Evolutionary conservation across 164 flowering plant genomes (phyloP).

Genomic region (Kingdonia uniflora): DNA sequence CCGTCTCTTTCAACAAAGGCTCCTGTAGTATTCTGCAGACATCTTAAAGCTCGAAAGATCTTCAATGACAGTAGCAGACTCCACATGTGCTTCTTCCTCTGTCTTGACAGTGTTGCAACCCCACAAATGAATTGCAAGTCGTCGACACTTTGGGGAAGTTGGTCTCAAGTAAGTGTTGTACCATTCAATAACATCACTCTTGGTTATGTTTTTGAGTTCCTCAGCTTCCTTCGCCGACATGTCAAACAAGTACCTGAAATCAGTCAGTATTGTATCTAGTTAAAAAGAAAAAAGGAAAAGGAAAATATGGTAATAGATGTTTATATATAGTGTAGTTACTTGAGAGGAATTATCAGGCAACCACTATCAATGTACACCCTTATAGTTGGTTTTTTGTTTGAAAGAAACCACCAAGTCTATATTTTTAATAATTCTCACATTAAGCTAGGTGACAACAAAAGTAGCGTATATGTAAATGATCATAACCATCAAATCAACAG

Average conservation of each 20-base stretch:
- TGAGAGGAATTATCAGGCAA: too few relatives aligned
- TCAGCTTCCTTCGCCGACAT: conserved; percentile 62
- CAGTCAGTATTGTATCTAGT: too few relatives aligned
- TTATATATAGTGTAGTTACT: too few relatives aligned
- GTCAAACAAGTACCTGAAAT: conserved; percentile 77
- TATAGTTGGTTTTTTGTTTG: too few relatives aligned
- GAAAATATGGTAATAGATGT: too few relatives aligned
- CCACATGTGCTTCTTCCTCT: conserved; percentile 18
- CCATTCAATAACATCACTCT: conserved; percentile 63
- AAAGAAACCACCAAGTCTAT: too few relatives aligned
- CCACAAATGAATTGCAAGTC: conserved; percentile 74
- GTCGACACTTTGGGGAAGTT: conserved; percentile 58
- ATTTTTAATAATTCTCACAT: too few relatives aligned
- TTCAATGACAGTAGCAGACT: conserved; percentile 34
- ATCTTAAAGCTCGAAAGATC: conserved; percentile 47
- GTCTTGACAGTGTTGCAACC: conserved; percentile 67
- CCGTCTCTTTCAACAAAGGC: conserved; percentile 37
- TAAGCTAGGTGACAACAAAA: too few relatives aligned
- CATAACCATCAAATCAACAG: too few relatives aligned
- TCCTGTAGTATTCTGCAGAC: conserved; percentile 50
- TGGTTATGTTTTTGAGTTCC: conserved; percentile 45
- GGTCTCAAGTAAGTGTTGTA: conserved; percentile 47
- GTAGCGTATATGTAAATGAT: too few relatives aligned
- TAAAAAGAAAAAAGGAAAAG: too few relatives aligned
- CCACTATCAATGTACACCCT: too few relatives aligned